Conservation (phyloP, 75 land plant species). For the Selaginella moellendorffii region DNA sequence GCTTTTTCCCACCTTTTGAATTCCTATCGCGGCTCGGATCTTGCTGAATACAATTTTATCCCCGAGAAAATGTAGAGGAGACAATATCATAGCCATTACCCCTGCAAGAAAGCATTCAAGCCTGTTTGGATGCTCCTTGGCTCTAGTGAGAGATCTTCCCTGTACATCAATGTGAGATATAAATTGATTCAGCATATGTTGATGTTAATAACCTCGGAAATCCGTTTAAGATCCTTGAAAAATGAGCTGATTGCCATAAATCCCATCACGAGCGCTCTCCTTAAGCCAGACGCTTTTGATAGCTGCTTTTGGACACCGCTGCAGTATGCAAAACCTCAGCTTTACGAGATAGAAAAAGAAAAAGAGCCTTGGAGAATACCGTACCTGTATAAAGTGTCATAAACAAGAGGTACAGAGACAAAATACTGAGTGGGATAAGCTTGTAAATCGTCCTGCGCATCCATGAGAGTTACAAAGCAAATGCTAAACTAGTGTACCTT, state of each 20-base stretch:
- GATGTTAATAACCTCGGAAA: neutral
- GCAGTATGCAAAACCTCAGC: neutral
- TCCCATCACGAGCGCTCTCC: neutral
- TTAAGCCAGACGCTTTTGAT: neutral
- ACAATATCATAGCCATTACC: slow-evolving; percentile 31
- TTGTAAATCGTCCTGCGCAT: slow-evolving; percentile 53
- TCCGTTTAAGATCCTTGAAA: neutral
- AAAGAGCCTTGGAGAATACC: neutral
- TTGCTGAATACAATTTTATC: slow-evolving; percentile 53
- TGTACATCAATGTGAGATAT: slow-evolving; percentile 7
- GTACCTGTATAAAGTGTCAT: slow-evolving; percentile 78
- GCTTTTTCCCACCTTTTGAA: slow-evolving; percentile 49
- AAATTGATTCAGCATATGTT: neutral
- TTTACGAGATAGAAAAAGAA: neutral
- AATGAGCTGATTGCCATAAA: neutral
- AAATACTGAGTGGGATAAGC: slow-evolving; percentile 56
- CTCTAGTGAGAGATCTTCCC: slow-evolving; percentile 16
- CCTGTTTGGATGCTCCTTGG: neutral
- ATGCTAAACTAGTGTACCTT: slow-evolving; percentile 23
- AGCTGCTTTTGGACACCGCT: neutral
- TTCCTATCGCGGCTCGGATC: slow-evolving; percentile 61
- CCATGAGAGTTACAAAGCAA: slow-evolving; percentile 3
- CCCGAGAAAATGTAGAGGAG: slow-evolving; percentile 67
- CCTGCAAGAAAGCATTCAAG: slow-evolving; percentile 42
- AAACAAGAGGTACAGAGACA: slow-evolving; percentile 79